Base-by-base conservation (phyloP, 2,329 filamentous ascomycete species). In the Fusarium camptoceras region DNA sequence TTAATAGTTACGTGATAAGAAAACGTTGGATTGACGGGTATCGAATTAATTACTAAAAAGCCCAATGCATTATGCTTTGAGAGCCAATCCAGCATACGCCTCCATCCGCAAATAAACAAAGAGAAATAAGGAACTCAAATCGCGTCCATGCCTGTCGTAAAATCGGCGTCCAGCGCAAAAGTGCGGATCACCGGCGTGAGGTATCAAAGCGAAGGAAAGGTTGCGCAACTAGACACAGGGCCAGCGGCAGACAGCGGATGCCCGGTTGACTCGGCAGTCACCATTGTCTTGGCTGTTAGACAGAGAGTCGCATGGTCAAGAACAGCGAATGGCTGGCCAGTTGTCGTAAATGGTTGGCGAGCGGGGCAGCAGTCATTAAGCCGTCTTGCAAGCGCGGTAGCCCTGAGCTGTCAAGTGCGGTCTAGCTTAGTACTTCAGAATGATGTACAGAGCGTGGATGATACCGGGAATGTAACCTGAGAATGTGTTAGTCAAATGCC, bases 361-460 rank as follows among this genome's bases (percentile, higher is more conserved):
- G 68, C 57, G 68, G 68, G 68, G 60, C 62, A 49, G 37, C 34
- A 59, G 39, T 54, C 62, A 55, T 64, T 59, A 46, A 57, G 68
- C 30, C 28, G 41, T 54, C 49, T 54, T 53, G 55, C 60, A 58
- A 43, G 60, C 56, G 64, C 60, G 55, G 60, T 58, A 41, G 46
- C 61, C 65, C 58, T 55, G 50, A 61, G 54, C 47, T 48, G 59
- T 41, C 46, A 64, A 51, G 64, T 61, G 58, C 47, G 55, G 57
- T 55, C 48, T 60, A 50, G 59, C 66, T 76, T 93, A 97, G 80
- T 94, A 95, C 83, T 95, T 96, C 77, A 96, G 86, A 75, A 97
- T 96, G 78, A 97, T 94, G 87, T 96, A 97, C 85, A 97, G 84
- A 68, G 94, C 94, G 86, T 97, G 94, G 81, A 97, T 93, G 84